phyloP scores from a whole-genome alignment of 305 asterid species.

The Plantago lanceolata region DNA sequence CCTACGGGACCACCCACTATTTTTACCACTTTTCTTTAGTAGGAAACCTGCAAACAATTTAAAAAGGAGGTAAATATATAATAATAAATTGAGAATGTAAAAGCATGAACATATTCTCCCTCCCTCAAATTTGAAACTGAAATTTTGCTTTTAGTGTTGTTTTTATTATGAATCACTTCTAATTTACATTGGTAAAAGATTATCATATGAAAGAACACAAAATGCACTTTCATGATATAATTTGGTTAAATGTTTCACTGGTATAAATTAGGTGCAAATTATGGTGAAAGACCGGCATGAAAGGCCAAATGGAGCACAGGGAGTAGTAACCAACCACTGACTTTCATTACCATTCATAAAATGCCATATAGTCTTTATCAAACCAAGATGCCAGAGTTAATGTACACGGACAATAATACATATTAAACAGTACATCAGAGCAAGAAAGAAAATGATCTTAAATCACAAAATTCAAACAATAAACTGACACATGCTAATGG shows the following conservation, averaged over 20 bases:
- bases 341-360: neutral
- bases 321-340: neutral
- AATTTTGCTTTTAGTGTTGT: too few species aligned
- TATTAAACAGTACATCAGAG: neutral
- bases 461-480: neutral
- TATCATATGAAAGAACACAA: too few species aligned
- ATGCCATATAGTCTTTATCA: neutral
- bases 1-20: slow-evolving; percentile 87
- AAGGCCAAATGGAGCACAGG: too few species aligned
- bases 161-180: too few species aligned
- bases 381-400: neutral
- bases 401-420: neutral
- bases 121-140: too few species aligned
- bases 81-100: slow-evolving; percentile 6
- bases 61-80: slow-evolving; percentile 18
- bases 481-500: neutral
- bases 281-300: too few species aligned
- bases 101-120: neutral
- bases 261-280: too few species aligned
- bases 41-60: slow-evolving; percentile 57
- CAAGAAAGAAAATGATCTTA: neutral
- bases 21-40: slow-evolving; percentile 82
- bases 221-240: too few species aligned
- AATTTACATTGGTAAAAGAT: too few species aligned
- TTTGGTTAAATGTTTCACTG: too few species aligned